Evolutionary conservation across 2,329 filamentous ascomycete species (phyloP).

Genomic region (Talaromyces pinophilus): DNA sequence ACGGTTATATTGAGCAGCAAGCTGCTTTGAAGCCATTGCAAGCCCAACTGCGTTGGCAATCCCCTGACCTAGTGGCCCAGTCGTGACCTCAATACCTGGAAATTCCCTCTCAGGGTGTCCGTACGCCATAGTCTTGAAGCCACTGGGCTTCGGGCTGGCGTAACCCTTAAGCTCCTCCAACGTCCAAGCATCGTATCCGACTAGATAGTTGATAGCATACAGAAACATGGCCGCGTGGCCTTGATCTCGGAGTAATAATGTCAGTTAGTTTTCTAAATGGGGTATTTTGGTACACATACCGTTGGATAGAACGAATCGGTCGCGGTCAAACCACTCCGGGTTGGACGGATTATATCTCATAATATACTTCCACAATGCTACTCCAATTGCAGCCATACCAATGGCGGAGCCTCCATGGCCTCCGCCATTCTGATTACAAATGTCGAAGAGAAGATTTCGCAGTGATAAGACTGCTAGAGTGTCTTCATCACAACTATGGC

Average conservation of each 20-base stretch:
- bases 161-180: background rate
- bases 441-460: slow-evolving; percentile 19
- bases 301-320: slow-evolving; percentile 50
- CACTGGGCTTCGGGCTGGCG: background rate
- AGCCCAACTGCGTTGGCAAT: slow-evolving; percentile 63
- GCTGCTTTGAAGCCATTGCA: slow-evolving; percentile 59
- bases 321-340: slow-evolving; percentile 46
- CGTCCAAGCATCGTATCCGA: background rate
- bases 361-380: slow-evolving; percentile 47
- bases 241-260: background rate
- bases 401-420: slow-evolving; percentile 30
- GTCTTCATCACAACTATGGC: background rate
- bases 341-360: slow-evolving; percentile 46
- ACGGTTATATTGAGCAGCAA: slow-evolving; percentile 57
- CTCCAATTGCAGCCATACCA: slow-evolving; percentile 38
- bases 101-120: slow-evolving; percentile 59
- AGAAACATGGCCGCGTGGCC: background rate
- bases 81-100: slow-evolving; percentile 61
- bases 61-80: slow-evolving; percentile 61
- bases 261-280: background rate
- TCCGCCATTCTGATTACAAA: slow-evolving; percentile 32
- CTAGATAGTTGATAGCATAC: background rate
- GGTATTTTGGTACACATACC: slow-evolving; percentile 27
- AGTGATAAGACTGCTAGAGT: background rate
- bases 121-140: background rate